Percentiles rank a stretch among this genome's conserved stretches.
These are phyloP conservation scores for Diaporthe aspalathi DNA, from an alignment of 2,329 filamentous ascomycete species.

Conservation along the genomic window DNA sequence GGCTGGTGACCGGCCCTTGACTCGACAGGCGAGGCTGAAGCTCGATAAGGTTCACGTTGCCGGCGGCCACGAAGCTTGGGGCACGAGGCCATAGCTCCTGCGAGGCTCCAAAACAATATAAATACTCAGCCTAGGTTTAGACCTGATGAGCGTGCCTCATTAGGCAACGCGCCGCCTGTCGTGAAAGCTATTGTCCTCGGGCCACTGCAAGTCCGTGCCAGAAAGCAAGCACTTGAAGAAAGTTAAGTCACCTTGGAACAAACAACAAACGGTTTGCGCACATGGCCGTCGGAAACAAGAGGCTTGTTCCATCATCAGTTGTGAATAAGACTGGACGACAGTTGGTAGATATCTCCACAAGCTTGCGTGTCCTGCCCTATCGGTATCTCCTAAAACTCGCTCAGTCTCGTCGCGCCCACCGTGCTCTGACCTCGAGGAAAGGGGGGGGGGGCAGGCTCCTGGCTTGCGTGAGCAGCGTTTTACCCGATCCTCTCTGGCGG, in stretches of 20 bases:
- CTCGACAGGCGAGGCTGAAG: slow-evolving; percentile 9
- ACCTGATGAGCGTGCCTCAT: not conserved
- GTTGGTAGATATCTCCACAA: slow-evolving; percentile 3
- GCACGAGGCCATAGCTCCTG: slow-evolving; percentile 25
- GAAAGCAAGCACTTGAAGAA: not conserved
- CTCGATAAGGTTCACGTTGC: slow-evolving; percentile 16
- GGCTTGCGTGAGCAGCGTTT: slow-evolving; percentile 17
- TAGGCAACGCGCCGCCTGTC: not conserved
- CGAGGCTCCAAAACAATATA: not conserved
- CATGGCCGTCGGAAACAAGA: not conserved
- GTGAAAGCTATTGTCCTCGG: not conserved
- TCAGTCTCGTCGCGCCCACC: not conserved
- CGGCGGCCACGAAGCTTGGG: slow-evolving; percentile 4
- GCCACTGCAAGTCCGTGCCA: not conserved
- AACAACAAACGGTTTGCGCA: no score
- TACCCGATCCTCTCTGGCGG: slow-evolving; percentile 21
- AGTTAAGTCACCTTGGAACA: no score
- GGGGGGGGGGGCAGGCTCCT: not conserved
- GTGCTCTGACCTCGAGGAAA: slow-evolving; percentile 8
- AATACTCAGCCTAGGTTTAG: not conserved
- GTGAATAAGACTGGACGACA: not conserved
- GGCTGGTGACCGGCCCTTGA: slow-evolving; percentile 7
- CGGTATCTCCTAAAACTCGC: not conserved
- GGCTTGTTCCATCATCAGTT: not conserved
- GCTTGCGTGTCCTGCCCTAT: not conserved